Percentiles rank a stretch among this genome's conserved stretches.
Conservation (phyloP, 805 yeast species). For the Pichia insulana region DNA sequence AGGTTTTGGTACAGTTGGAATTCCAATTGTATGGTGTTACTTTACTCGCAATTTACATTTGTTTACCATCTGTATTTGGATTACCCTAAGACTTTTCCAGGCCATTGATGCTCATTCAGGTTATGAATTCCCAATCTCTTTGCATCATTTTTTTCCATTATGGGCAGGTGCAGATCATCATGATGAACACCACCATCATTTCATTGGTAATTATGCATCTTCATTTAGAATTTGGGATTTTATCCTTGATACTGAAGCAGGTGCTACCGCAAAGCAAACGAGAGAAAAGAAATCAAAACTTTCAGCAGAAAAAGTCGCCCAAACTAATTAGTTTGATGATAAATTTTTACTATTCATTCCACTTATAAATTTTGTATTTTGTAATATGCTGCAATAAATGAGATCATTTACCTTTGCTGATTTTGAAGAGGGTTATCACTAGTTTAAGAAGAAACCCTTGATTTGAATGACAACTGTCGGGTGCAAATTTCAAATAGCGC, state of each 20-base stretch:
- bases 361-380: neutral
- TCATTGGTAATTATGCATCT: constrained; percentile 91
- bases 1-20: constrained; percentile 94
- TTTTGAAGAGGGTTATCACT: no score
- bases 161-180: constrained; percentile 99
- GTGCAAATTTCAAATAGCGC: no score
- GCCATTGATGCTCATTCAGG: constrained; percentile 98
- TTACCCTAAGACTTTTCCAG: constrained; percentile 80
- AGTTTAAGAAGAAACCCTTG: no score
- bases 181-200: constrained; percentile 93
- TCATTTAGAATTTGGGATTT: constrained; percentile 96
- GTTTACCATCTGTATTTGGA: constrained; percentile 86
- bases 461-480: no score
- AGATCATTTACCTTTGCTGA: neutral
- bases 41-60: constrained; percentile 72
- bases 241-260: constrained; percentile 81
- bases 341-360: neutral
- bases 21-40: constrained; percentile 79
- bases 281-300: constrained; percentile 59
- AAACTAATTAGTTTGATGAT: neutral
- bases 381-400: neutral
- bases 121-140: constrained; percentile 95
- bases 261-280: constrained; percentile 65
- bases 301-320: constrained; percentile 36
- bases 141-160: constrained; percentile 84